Percentiles rank a stretch among this genome's conserved stretches.
These are phyloP conservation scores for Fusarium sp. DNA, from an alignment of 2,329 filamentous ascomycete genomes.

Conservation along the genomic window DNA sequence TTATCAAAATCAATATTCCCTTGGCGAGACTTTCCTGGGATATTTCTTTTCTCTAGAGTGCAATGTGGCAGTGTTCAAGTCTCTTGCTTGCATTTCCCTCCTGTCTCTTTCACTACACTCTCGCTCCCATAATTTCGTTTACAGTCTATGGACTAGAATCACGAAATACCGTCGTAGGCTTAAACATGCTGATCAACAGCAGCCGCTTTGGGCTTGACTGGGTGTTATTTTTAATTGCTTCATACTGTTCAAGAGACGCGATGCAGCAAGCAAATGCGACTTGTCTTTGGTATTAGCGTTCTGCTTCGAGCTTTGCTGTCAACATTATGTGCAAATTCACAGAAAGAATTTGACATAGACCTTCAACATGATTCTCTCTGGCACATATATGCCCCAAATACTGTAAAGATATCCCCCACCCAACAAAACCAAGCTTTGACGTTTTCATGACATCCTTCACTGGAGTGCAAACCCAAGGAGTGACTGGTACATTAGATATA, in stretches of 20 bases:
- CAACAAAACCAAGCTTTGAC: too few relatives aligned
- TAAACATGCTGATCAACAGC: fast-evolving
- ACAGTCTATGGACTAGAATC: not conserved
- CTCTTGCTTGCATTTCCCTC: fast-evolving
- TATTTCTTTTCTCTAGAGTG: not conserved
- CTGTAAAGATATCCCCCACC: fast-evolving
- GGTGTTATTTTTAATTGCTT: too few relatives aligned
- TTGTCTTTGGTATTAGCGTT: fast-evolving
- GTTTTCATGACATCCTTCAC: fast-evolving
- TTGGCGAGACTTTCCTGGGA: fast-evolving
- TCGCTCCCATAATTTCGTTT: fast-evolving
- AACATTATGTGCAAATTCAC: fast-evolving
- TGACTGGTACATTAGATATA: fast-evolving
- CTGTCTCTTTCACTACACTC: fast-evolving
- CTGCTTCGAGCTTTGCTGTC: not conserved
- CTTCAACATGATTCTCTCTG: fast-evolving
- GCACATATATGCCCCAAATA: fast-evolving
- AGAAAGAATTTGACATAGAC: fast-evolving
- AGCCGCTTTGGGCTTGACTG: fast-evolving
- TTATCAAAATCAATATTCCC: fast-evolving
- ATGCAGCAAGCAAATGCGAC: not conserved
- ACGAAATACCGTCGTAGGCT: fast-evolving
- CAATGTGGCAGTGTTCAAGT: not conserved
- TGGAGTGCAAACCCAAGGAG: fast-evolving
- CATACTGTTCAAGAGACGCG: not conserved